Evolutionary conservation across 495 filamentous ascomycete species (phyloP).

Genomic region (Venustampulla echinocandica): DNA sequence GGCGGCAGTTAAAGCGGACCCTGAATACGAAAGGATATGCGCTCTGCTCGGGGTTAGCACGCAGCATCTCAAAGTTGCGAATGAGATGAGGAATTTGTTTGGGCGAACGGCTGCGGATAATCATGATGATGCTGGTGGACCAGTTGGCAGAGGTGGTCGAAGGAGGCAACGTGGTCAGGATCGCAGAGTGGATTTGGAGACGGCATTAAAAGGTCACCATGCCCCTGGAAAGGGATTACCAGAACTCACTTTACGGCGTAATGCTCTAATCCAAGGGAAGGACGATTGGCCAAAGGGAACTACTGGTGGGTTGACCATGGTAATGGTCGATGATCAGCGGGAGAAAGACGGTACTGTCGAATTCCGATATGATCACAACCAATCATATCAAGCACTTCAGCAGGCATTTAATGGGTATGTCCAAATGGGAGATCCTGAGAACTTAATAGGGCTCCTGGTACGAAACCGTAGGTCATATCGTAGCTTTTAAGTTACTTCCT

Average conservation of each 20-base stretch:
- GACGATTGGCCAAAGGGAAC: constrained; percentile 82
- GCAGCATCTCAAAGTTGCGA: constrained; percentile 70
- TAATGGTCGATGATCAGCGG: constrained; percentile 43
- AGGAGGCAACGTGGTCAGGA: constrained; percentile 37
- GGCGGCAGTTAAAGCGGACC: constrained; percentile 18
- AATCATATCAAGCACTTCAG: constrained; percentile 70
- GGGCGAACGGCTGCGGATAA: constrained; percentile 65
- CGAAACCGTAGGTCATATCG: constrained; percentile 31
- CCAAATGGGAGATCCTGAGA: constrained; percentile 70
- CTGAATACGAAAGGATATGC: constrained; percentile 34
- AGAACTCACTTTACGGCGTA: constrained; percentile 61
- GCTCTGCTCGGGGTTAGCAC: constrained; percentile 68
- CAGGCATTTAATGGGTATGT: constrained; percentile 68
- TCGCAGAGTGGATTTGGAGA: constrained; percentile 58
- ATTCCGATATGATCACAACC: constrained; percentile 70
- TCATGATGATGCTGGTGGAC: constrained; percentile 37
- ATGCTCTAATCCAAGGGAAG: constrained; percentile 81
- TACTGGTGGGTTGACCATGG: constrained; percentile 80
- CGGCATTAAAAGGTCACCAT: constrained; percentile 55
- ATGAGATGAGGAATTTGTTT: constrained; percentile 93
- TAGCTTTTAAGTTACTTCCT: not conserved
- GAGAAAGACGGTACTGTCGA: constrained; percentile 41
- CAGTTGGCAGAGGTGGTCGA: constrained; percentile 35
- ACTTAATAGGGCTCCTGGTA: constrained; percentile 36
- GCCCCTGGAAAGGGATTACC: constrained; percentile 54